Evolutionary conservation across 352 stramenopile species (phyloP), one percentile per base, ranked within the genome.

Genomic region (Blastocystis sp.): DNA sequence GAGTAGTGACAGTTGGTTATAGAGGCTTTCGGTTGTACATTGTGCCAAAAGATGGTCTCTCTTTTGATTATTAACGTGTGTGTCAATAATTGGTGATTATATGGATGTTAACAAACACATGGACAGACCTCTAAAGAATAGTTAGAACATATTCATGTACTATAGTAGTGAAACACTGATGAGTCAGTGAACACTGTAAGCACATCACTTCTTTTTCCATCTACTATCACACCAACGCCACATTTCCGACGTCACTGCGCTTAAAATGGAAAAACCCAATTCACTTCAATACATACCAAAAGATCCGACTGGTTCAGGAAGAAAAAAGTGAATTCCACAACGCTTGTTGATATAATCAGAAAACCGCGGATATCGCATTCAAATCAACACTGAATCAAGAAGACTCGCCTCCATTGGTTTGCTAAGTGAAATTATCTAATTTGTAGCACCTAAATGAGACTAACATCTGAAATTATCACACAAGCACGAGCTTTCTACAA

Each of bases 1-100:
- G 94, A 5, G 92, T 96, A 80, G 93, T 96, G 0, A 91, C 92
- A 70, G 53, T 94, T 73, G 1, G 33, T 17, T 75, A 89, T 54
- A 90, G 87, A 17, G 77, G 79, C 22, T 87, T 75, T 59, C 62
- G 68, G 51, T 15, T 90, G 19, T 88, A 60, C 30, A 17, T 90
- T 30, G 84, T 90, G 17, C 84, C 84, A n/a, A 53, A 76, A 59
- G 40, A 53, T 13, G 78, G 78, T 33, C 37, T 73, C 13, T 69
- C 40, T 27, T 48, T 37, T 9, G 27, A 48, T 13, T 87, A 87
- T n/a, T 33, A 84, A 24, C 33, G 35, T 78, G 66, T 78, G 66
- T 78, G 37, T 78, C 37, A 57, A 56, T 19, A 13, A 3, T 62
- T 62, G 9, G 40, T 48, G 40, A 48, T 48, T 9, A 2, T 9